Evolutionary conservation across 306 rosid species (phyloP).

Genomic region (Senna tora): DNA sequence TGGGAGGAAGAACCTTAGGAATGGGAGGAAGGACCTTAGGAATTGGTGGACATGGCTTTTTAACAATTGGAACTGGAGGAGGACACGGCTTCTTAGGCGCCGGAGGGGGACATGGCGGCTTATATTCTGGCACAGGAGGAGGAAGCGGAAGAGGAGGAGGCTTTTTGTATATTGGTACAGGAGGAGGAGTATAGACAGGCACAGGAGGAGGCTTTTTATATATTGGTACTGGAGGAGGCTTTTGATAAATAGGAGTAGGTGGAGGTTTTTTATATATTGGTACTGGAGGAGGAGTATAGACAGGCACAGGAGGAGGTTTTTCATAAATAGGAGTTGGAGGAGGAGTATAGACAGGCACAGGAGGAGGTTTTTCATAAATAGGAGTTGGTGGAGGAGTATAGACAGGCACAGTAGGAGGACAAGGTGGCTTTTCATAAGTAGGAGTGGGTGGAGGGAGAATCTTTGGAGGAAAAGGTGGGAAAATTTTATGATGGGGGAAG

Average conservation of each 20-base stretch:
- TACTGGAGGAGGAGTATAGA: neutral
- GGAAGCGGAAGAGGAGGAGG: conserved; percentile 43
- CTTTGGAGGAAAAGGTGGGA: conserved; percentile 50
- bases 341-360: neutral
- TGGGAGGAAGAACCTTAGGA: conserved; percentile 37
- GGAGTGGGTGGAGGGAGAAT: conserved; percentile 25
- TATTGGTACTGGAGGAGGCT: neutral
- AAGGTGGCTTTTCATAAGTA: no score
- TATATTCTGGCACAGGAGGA: conserved; percentile 21
- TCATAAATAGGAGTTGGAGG: neutral
- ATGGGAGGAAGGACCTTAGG: neutral
- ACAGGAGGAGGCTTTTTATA: conserved; percentile 32
- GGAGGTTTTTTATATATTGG: neutral
- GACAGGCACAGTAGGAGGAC: neutral
- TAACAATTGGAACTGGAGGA: conserved; percentile 6
- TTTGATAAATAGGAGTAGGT: neutral
- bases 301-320: neutral
- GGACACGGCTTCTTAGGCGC: conserved; percentile 35
- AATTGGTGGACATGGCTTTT: conserved; percentile 24
- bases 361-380: no score
- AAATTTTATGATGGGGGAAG: conserved; percentile 46
- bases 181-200: conserved; percentile 37
- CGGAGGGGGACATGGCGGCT: conserved; percentile 27
- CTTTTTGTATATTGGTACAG: neutral
- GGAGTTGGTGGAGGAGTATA: no score